These are phyloP conservation scores for Striga asiatica DNA, from an alignment of 257 asterid genomes.

Conservation along the genomic window DNA sequence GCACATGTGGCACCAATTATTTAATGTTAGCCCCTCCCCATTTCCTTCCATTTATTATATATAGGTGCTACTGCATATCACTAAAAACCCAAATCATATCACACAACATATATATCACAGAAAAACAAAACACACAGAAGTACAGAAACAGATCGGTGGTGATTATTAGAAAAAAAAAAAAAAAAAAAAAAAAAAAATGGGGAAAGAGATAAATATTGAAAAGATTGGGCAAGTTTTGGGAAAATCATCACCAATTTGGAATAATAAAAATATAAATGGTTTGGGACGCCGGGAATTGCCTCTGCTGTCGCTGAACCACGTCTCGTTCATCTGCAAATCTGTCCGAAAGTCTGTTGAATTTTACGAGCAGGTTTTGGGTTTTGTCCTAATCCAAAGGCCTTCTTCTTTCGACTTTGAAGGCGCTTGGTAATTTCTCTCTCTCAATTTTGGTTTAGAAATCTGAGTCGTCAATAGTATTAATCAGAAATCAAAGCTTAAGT, in stretches of 20 bases:
- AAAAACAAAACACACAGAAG: too few relatives aligned
- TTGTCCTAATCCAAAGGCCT: conserved; percentile 56
- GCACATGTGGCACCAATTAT: too few relatives aligned
- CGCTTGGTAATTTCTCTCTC: conserved; percentile 41
- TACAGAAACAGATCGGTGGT: too few relatives aligned
- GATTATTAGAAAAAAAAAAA: too few relatives aligned
- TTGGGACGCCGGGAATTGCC: conserved; percentile 21
- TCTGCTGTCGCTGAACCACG: conserved; percentile 47
- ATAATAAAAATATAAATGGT: not conserved
- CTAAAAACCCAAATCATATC: too few relatives aligned
- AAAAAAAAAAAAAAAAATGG: not conserved
- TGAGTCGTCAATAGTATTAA: too few relatives aligned
- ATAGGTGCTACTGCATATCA: too few relatives aligned
- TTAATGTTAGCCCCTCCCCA: too few relatives aligned
- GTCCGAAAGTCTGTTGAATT: conserved; percentile 35
- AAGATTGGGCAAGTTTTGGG: not conserved
- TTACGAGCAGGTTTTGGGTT: conserved; percentile 55
- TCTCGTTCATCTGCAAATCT: conserved; percentile 51
- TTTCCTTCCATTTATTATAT: too few relatives aligned
- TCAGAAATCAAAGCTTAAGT: too few relatives aligned
- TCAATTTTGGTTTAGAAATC: too few relatives aligned
- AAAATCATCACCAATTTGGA: not conserved
- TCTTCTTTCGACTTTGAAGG: conserved; percentile 74
- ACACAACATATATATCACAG: too few relatives aligned
- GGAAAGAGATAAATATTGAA: conserved; percentile 2